Evolutionary conservation across 2,329 filamentous ascomycete species (phyloP), one percentile per base, ranked within the genome.

Genomic region (Teratosphaeriaceae sp.): DNA sequence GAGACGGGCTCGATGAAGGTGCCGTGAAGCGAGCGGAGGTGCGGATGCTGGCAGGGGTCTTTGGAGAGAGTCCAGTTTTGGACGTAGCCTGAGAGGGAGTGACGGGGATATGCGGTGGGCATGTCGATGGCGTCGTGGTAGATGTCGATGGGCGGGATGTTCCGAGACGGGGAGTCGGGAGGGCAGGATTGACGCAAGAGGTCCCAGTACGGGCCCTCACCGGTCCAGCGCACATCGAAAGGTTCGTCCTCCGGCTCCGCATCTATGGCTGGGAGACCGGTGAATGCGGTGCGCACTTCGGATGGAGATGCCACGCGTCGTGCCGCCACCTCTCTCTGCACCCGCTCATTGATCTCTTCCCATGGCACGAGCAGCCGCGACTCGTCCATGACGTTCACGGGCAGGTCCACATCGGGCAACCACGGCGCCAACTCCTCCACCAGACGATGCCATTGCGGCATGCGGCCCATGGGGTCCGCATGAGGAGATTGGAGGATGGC

Each of bases 311-410:
- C 43, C 6, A 64, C 38, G 16, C 46, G 55, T 39, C 58, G 57
- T 15, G 41, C 56, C 23, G 43, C 43, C 1, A 48, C 43, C 35
- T 63, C 67, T 20, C 48, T 58, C 8, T 51, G 39, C 42, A 68
- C 57, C 44, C 67, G 65, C 19, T 53, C 54, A 27, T 64, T 55
- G 13, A 72, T 64, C 13, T 63, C 60, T 34, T 73, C 69, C 63
- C 65, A 71, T 0, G 68, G 66, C 3, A 70, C 66, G 12, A 72
- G 57, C 4, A 73, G 49, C 2, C 70, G 60, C 19, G 64, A 64
- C 52, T 73, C 68, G 41, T 73, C 70, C 67, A 72, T 71, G 29
- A 63, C 52, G 47, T 73, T 73, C 34, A 72, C 57, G 0, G 69
- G 61, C 34, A 73, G 58, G 39, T 71, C 64, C 26, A 73, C 48